These are phyloP conservation scores for Mycena chlorophos DNA, from an alignment of 768 basidiomycete species.

Conservation along the genomic window DNA sequence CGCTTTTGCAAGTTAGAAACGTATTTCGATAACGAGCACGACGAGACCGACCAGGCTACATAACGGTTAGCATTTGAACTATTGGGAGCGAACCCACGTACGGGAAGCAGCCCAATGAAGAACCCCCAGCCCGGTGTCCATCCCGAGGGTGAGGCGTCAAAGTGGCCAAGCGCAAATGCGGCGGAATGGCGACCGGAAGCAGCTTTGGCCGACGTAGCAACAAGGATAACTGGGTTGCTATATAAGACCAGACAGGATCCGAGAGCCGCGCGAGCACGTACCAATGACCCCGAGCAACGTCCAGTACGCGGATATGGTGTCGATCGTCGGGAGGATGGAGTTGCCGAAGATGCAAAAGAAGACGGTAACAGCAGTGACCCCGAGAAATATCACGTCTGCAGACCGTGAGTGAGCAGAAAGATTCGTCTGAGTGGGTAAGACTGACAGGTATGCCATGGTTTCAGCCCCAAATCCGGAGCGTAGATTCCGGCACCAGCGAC, in stretches of 20 bases:
- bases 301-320: conserved; percentile 62
- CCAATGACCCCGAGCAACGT: conserved; percentile 58
- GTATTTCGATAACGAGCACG: conserved; percentile 19
- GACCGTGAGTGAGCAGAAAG: not conserved
- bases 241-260: not conserved
- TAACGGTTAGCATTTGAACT: not conserved
- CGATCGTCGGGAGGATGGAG: conserved; percentile 47
- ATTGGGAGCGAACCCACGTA: conserved; percentile 26
- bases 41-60: not conserved
- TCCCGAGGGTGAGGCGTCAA: conserved; percentile 62
- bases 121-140: conserved; percentile 71
- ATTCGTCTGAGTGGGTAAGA: not conserved
- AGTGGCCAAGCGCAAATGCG: conserved; percentile 56
- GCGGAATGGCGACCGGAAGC: conserved; percentile 54
- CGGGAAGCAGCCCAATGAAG: conserved; percentile 63
- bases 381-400: conserved; percentile 58
- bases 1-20: conserved; percentile 28
- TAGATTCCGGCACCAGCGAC: conserved; percentile 61
- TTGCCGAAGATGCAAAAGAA: conserved; percentile 59
- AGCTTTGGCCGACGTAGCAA: conserved; percentile 58
- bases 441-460: conserved; percentile 61
- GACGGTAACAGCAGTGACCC: conserved; percentile 47
- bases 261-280: conserved; percentile 21
- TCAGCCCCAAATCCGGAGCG: conserved; percentile 56
- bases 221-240: conserved; percentile 46